Base-by-base conservation (phyloP, 257 asterid species). In the Solanum dulcamara region DNA sequence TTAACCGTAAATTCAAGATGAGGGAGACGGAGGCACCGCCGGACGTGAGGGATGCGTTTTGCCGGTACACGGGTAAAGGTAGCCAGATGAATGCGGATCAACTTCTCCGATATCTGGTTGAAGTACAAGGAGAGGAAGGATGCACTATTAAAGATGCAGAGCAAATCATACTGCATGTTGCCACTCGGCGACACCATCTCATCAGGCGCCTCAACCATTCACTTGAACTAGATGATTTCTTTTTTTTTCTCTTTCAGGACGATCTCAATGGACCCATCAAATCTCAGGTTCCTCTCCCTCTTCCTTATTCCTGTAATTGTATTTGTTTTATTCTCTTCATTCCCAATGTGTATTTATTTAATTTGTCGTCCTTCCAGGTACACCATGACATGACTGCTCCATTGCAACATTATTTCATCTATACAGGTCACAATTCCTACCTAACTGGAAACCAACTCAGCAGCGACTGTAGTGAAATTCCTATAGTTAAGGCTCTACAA, bases 351-450 rank as follows among this genome's bases (percentile, higher is more conserved):
- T 4, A 1, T 48, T 48, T 48, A 53, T 18, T 53, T 53, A 53
- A 53, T 53, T 53, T 53, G 60, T 53, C 12, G 64, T 87, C 70
- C 66, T 90, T 87, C 87, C 98, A 96, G 99, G 98, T 93, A 88
- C 97, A 93, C 88, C 98, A 96, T 90, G 99, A 96, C 84, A 96
- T 96, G 99, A 91, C 93, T 22, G 97, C 98, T 90, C 99, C 98
- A 84, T 89, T 96, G 98, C 98, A 93, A 84, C 95, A 96, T 88
- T 95, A 96, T 88, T 95, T 92, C 94, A 95, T 95, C 89, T 92
- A 93, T 86, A 96, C 98, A 40, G 98, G 98, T 87, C 98, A 96
- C 87, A 96, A 96, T 87, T 95, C 99, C 87, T 96, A 96, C 92
- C 88, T 96, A 66, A 96, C 98, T 3, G 98, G 98, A 75, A 96